Evolutionary conservation across 2,329 filamentous ascomycete species (phyloP).

Genomic region (Sphaceloma murrayae): DNA sequence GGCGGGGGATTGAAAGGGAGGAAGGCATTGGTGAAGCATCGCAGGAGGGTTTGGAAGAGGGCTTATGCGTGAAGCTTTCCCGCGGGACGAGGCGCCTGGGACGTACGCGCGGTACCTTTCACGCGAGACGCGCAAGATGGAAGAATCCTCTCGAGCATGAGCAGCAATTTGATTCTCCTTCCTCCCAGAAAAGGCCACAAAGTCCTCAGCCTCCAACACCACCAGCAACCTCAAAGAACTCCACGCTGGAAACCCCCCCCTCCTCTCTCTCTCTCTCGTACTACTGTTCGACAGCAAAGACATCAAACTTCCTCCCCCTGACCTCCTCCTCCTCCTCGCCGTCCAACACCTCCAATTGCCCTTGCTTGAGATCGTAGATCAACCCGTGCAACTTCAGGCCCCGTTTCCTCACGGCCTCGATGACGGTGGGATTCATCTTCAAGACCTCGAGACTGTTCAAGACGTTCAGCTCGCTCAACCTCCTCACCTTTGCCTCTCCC

Average conservation of each 20-base stretch:
- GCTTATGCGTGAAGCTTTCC: not conserved
- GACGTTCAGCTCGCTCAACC: slow-evolving; percentile 70
- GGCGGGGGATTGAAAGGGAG: slow-evolving; percentile 47
- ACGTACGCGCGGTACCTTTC: too few relatives aligned
- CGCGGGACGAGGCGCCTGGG: not conserved
- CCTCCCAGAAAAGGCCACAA: too few relatives aligned
- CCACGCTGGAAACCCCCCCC: not conserved
- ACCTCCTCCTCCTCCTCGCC: slow-evolving; percentile 25
- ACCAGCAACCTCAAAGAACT: too few relatives aligned
- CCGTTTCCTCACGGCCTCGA: slow-evolving; percentile 60
- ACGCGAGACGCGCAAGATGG: too few relatives aligned
- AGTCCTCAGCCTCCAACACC: too few relatives aligned
- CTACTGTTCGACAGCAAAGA: slow-evolving; percentile 16
- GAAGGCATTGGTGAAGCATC: slow-evolving; percentile 56
- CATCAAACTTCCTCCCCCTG: slow-evolving; percentile 19
- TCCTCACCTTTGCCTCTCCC: slow-evolving; percentile 44
- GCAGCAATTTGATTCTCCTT: too few relatives aligned
- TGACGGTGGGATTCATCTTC: slow-evolving; percentile 57
- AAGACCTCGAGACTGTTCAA: slow-evolving; percentile 56
- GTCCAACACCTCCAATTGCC: slow-evolving; percentile 46
- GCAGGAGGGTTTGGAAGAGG: slow-evolving; percentile 44
- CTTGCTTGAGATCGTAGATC: slow-evolving; percentile 57
- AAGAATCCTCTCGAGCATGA: too few relatives aligned
- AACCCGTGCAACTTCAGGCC: slow-evolving; percentile 68
- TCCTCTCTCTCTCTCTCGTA: not conserved